Evolutionary conservation across 371 early-diverging fungal species (phyloP), one percentile per base, ranked within the genome.

Genomic region (Lichtheimia corymbifera): DNA sequence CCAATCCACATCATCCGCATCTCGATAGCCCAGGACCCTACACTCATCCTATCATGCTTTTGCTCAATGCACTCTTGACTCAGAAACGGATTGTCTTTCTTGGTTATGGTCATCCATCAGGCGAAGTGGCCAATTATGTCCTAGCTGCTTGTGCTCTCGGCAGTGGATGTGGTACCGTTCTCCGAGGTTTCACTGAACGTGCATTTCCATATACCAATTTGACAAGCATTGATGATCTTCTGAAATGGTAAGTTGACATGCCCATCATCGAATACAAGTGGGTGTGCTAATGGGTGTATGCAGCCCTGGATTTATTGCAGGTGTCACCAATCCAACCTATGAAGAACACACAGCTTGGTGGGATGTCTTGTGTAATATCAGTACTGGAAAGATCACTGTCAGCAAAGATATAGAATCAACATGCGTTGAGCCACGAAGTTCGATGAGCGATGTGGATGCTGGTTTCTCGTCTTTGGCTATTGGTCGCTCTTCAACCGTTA

Each of bases 61-160:
- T 97, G 24, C 74, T 97, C 61, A 93, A 94, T 67, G 95, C 94
- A 1, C 71, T 97, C 24, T 66, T 97, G 55, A 93, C 95, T 5
- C 92, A 93, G 63, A 95, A 96, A 70, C 78, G 95, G n/a, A 82
- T 97, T n/a, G 82, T 97, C 17, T 97, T 97, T 71, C 70, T 97
- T 50, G 98, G 97, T 2, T 88, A 94, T 67, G 89, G 89, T 6
- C 89, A 88, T 63, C 95, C 96, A 0, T 92, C 93, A 9, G 93
- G 93, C 15, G 95, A 97, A 67, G 93, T 96, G 7, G 91, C 93
- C n/a, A 89, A 92, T 67, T 95, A 90, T 64, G 98, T 97, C 1
- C 73, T 96, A 51, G 94, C 98, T 0, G 93, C 94, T 0, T 91
- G 92, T 69, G 91, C 96, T 15, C 76, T 96, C 53, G 96, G 92